Conservation (phyloP, 192 early-diverging fungal species). For the Umbelopsis vinacea region DNA sequence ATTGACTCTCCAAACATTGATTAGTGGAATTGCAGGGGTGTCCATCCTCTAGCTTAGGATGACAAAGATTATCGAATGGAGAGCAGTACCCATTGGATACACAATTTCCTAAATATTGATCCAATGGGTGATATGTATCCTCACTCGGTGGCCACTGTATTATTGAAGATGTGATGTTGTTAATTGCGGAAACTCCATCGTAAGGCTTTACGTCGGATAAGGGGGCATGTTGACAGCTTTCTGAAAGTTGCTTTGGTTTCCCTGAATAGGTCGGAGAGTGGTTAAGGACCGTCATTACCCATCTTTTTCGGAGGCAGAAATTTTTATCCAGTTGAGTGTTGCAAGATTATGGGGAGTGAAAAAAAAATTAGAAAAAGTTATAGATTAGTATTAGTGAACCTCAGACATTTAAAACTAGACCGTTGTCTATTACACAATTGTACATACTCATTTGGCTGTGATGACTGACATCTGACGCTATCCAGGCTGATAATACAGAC, state of each 20-base stretch:
- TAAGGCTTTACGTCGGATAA: not conserved
- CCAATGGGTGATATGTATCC: not conserved
- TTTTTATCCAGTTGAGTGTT: not conserved
- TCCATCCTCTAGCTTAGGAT: not conserved
- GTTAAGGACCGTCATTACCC: conserved; percentile 15
- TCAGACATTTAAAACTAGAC: not conserved
- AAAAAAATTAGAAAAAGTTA: not conserved
- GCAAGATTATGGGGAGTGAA: not conserved
- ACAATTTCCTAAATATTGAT: conserved; percentile 8
- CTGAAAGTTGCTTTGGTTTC: not conserved
- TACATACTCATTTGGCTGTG: not conserved
- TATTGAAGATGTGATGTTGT: not conserved
- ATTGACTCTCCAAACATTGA: conserved; percentile 4
- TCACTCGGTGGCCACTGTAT: conserved; percentile 17
- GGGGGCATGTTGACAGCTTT: not conserved
- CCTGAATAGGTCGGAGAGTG: conserved; percentile 12
- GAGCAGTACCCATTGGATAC: conserved; percentile 8
- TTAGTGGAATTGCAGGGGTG: conserved; percentile 11
- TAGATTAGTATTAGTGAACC: not conserved
- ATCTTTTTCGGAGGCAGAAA: not conserved
- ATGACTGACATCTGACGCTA: conserved; percentile 4
- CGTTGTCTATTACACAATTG: not conserved
- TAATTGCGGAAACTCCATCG: not conserved
- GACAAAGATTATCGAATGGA: not conserved
- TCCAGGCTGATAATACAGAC: not conserved